Evolutionary conservation across 805 yeast species (phyloP), one percentile per base, ranked within the genome.

Genomic region (Yarrowia keelungensis): DNA sequence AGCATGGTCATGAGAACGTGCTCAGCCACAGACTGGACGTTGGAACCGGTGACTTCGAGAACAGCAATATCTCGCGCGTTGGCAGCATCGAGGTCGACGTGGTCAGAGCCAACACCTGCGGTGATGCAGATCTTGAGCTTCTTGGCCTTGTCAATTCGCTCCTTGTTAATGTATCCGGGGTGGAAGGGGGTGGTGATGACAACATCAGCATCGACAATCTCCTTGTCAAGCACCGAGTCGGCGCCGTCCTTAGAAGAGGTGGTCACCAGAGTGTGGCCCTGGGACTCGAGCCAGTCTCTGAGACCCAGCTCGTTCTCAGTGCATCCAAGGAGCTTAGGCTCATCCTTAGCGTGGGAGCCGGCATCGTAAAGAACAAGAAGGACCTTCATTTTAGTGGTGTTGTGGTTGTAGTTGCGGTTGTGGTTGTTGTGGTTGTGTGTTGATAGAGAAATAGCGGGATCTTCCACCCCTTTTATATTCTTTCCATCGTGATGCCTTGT

Each of bases 51-150:
- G 68, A 90, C 95, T 79, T 90, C 95, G 62, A 87, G 38, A 38
- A 89, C 93, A 16, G 89, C 82, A 74, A 89, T 85, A 69, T 84
- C 83, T 70, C 81, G 79, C 70, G 84, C 86, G 73, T 86, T 84
- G 70, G 90, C 86, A 73, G 89, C 89, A 72, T 83, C 84, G 74
- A 89, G 82, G 49, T 64, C 93, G 71, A 89, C 82, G 77, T 89
- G 93, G 76, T 89, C 94, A 19, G 91, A 87, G 9, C 94, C 94
- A 70, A 89, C 92, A 73, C 94, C 94, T 8, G 94, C 93, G 58
- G 92, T 89, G 73, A 89, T 82, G 70, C 87, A 80, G 64, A 88
- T 75, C 80, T 88, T 89, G 78, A 89, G 82, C 43, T 69, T 88
- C 75, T 86, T 86, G 35, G 92, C 92, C 74, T 84, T 83, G 62